phyloP scores from a whole-genome alignment of 164 flowering plant species.

The Tetrastigma voinierianum region DNA sequence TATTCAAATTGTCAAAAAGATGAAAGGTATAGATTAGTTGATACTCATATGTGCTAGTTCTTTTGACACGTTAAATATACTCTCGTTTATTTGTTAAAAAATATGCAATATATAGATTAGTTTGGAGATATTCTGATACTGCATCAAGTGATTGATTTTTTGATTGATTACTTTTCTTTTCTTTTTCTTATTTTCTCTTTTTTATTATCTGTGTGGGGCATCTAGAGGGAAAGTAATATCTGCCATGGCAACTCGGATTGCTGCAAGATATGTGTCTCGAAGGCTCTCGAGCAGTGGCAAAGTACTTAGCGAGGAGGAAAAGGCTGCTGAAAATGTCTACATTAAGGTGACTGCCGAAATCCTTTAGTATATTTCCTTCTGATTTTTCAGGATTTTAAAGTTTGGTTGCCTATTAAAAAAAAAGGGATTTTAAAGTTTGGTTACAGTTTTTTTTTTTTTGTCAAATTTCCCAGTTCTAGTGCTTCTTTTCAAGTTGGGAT shows the following conservation, averaged over 20 bases:
- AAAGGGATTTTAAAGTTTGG: background rate
- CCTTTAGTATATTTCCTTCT: background rate
- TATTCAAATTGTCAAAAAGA: too few species aligned
- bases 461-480: background rate
- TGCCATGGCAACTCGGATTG: slow-evolving; percentile 57
- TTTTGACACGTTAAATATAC: too few species aligned
- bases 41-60: too few species aligned
- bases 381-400: background rate
- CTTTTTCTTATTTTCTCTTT: too few species aligned
- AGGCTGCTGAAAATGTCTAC: slow-evolving; percentile 90
- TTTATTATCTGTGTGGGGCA: background rate
- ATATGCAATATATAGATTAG: too few species aligned
- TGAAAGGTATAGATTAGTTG: too few species aligned
- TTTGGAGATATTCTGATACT: too few species aligned
- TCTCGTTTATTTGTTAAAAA: too few species aligned
- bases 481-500: background rate
- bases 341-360: slow-evolving; percentile 54
- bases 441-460: too few species aligned
- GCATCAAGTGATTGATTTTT: background rate
- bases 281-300: slow-evolving; percentile 78
- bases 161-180: background rate
- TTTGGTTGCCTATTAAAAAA: too few species aligned
- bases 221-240: background rate
- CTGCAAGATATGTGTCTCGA: slow-evolving; percentile 47
- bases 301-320: slow-evolving; percentile 84